These are phyloP conservation scores for Echeveria elegans DNA, from an alignment of 164 flowering plant species.

Conservation along the genomic window DNA sequence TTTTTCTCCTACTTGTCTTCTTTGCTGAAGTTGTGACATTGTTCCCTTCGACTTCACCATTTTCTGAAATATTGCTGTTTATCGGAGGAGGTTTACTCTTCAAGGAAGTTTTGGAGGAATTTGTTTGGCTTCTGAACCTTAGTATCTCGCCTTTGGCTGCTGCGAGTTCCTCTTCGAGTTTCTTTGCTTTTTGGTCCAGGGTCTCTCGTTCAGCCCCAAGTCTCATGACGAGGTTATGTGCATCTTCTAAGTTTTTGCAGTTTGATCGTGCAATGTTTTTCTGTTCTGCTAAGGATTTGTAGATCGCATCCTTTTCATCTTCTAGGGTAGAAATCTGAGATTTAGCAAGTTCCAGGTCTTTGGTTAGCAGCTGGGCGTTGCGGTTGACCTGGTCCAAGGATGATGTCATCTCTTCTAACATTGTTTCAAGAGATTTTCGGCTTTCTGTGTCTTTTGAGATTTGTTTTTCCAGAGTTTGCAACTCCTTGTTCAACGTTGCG, in stretches of 20 bases:
- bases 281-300: slow-evolving; percentile 45
- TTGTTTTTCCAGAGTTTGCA: slow-evolving; percentile 47
- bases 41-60: slow-evolving; percentile 22
- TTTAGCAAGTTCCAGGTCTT: slow-evolving; percentile 45
- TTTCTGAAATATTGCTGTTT: slow-evolving; percentile 6
- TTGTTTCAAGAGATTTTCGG: slow-evolving; percentile 42
- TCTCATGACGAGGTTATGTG: slow-evolving; percentile 52
- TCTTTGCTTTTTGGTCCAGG: slow-evolving; percentile 52
- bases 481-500: slow-evolving; percentile 42
- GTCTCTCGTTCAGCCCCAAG: slow-evolving; percentile 73
- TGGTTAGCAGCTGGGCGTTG: slow-evolving; percentile 43
- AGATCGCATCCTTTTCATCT: slow-evolving; percentile 46
- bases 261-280: slow-evolving; percentile 44
- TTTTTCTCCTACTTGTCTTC: slow-evolving; percentile 48
- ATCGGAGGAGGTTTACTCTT: slow-evolving; percentile 15
- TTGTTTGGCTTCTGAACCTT: slow-evolving; percentile 44
- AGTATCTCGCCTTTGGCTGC: slow-evolving; percentile 76
- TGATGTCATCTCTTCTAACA: slow-evolving; percentile 64
- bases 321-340: slow-evolving; percentile 43
- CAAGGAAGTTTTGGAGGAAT: slow-evolving; percentile 23
- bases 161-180: slow-evolving; percentile 64
- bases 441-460: slow-evolving; percentile 45
- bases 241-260: slow-evolving; percentile 73
- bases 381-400: slow-evolving; percentile 70
- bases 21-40: slow-evolving; percentile 25